phyloP scores from a whole-genome alignment of 2,329 filamentous ascomycete genomes.

The Dactylellina sp. region DNA sequence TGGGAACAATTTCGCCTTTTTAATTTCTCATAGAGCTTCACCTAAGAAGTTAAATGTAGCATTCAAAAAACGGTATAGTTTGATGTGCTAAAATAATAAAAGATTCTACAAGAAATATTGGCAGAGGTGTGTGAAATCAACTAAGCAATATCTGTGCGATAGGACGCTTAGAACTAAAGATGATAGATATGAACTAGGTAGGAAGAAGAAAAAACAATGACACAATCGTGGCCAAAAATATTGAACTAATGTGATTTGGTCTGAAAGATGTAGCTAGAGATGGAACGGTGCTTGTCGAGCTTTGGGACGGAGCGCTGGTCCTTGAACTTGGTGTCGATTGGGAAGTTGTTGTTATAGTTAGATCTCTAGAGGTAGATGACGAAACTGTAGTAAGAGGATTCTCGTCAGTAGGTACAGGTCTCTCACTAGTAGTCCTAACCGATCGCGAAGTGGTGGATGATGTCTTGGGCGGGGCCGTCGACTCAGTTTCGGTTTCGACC shows the following conservation, averaged over 20 bases:
- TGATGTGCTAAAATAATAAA: too few relatives aligned
- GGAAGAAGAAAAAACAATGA: not conserved
- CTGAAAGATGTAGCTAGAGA: not conserved
- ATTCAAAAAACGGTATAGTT: too few relatives aligned
- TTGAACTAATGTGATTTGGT: not conserved
- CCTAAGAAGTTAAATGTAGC: too few relatives aligned
- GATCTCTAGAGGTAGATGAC: not conserved
- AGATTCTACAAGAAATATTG: too few relatives aligned
- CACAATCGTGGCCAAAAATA: not conserved
- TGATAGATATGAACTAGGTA: too few relatives aligned
- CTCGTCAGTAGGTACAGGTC: not conserved
- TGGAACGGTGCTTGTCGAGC: not conserved
- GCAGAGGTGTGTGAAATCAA: too few relatives aligned
- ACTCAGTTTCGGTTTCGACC: not conserved
- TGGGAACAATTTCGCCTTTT: too few relatives aligned
- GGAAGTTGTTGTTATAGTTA: constrained; percentile 5
- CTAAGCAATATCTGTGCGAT: too few relatives aligned
- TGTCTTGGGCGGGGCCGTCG: not conserved
- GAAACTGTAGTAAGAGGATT: not conserved
- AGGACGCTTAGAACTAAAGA: too few relatives aligned
- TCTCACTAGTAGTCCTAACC: too few relatives aligned
- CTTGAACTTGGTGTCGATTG: constrained; percentile 1
- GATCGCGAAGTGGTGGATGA: not conserved
- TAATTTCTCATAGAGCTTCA: too few relatives aligned
- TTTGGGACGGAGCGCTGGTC: too few relatives aligned